phyloP scores from a whole-genome alignment of 2,329 filamentous ascomycete species.

The Aspergillus hortae region DNA sequence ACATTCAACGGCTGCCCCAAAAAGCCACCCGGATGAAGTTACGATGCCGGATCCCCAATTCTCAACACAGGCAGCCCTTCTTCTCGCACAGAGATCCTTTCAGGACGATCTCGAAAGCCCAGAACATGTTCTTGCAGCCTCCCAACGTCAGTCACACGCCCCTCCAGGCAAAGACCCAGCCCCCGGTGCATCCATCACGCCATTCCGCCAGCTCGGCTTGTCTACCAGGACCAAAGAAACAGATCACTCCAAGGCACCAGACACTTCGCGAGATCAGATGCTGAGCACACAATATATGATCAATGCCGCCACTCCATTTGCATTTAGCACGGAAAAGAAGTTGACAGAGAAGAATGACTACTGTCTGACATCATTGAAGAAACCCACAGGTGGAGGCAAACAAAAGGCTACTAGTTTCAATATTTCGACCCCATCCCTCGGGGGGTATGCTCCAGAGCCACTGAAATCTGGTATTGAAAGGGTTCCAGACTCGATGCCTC shows the following conservation, averaged over 20 bases:
- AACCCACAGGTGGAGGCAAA: constrained; percentile 10
- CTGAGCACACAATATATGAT: constrained; percentile 42
- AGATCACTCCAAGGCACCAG: constrained; percentile 2
- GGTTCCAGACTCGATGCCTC: constrained; percentile 8
- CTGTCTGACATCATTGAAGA: neutral
- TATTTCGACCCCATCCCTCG: constrained; percentile 4
- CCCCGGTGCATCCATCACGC: constrained; percentile 24
- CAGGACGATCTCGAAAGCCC: constrained; percentile 36
- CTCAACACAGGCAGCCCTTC: constrained; percentile 39
- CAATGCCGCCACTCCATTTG: constrained; percentile 38
- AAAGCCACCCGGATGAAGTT: constrained; percentile 18
- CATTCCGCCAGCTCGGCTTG: constrained; percentile 24
- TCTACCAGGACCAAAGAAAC: constrained; percentile 6
- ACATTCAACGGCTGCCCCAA: constrained; percentile 35
- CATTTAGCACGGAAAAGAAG: constrained; percentile 34
- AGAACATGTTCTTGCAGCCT: constrained; percentile 12
- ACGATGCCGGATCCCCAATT: constrained; percentile 30
- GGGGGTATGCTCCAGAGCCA: neutral
- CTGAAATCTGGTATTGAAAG: constrained; percentile 4
- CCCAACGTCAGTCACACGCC: constrained; percentile 10
- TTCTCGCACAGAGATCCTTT: constrained; percentile 38
- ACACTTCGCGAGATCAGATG: constrained; percentile 19
- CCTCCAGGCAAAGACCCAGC: constrained; percentile 10
- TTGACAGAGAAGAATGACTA: neutral
- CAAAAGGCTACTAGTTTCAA: constrained; percentile 20